Evolutionary conservation across 306 rosid genomes (phyloP), one percentile per base, ranked within the genome.

Genomic region (Castanea mollissima): DNA sequence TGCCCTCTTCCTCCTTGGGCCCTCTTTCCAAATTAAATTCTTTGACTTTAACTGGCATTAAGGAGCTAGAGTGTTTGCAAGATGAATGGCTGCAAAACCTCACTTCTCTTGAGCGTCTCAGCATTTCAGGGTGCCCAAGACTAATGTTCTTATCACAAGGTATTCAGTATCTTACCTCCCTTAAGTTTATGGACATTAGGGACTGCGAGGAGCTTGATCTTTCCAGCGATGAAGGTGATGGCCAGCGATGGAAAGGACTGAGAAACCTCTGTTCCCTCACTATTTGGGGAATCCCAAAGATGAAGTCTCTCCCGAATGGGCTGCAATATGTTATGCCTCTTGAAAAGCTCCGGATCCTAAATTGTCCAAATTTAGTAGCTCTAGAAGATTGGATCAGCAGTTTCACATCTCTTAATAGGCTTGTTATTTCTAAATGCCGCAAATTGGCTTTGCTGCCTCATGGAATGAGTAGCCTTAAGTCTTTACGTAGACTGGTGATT

Each of bases 401-500:
- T 13, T 49, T 49, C 54, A 49, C n/a, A 41, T 69, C 74, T 85
- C 68, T 32, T 73, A 23, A 31, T 31, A 14, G 54, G 80, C 54
- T 49, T 32, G 54, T 49, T 13, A 49, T 49, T 49, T 49, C 54
- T 49, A 49, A 49, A 49, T 49, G 54, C 54, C 54, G 15, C 54
- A 49, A 49, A 49, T 49, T 49, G 54, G 13, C 54, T 10, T 49
- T 49, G 13, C 54, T 49, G 54, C 54, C 54, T 76, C 80, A 76
- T 59, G 49, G 19, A 38, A 69, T 75, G 32, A 19, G 71, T 16
- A 75, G 14, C 64, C n/a, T 75, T 25, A 75, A 41, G 59, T 38
- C 29, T 25, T 75, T 46, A 46, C 54, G 54, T 12, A 46, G 54
- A 46, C 54, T 75, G 79, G 19, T 23, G 1, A 46, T 75, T 44